Evolutionary conservation across 352 stramenopile species (phyloP).

Genomic region (Globisporangium parvum): DNA sequence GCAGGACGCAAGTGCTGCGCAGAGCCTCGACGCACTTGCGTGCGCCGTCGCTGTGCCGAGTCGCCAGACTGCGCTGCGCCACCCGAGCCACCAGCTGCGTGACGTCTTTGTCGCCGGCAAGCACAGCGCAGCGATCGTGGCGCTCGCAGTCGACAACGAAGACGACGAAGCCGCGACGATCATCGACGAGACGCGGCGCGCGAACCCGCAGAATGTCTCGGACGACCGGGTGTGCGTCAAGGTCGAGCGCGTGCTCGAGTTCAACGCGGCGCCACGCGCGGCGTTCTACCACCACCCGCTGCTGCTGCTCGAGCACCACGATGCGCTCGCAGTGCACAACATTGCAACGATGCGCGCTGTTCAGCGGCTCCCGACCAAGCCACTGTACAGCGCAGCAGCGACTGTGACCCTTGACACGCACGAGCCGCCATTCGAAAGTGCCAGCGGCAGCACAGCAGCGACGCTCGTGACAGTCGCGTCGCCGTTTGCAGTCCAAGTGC

Average conservation of each 20-base stretch:
- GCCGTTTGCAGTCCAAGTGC: conserved; percentile 39
- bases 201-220: conserved; percentile 31
- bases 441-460: conserved; percentile 10
- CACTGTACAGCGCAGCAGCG: conserved; percentile 29
- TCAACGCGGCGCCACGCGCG: conserved; percentile 31
- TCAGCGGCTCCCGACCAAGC: conserved; percentile 55
- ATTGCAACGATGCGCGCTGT: conserved; percentile 45
- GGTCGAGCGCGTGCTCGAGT: conserved; percentile 41
- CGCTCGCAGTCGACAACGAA: conserved; percentile 23
- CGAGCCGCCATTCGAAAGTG: neutral
- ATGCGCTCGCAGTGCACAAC: conserved; percentile 59
- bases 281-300: conserved; percentile 65
- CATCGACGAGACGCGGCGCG: conserved; percentile 10
- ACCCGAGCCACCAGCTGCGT: conserved; percentile 23
- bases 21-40: conserved; percentile 30
- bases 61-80: conserved; percentile 16
- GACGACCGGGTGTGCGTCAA: conserved; percentile 35
- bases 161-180: conserved; percentile 11
- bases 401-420: conserved; percentile 12
- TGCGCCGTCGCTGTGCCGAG: conserved; percentile 37
- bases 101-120: conserved; percentile 64
- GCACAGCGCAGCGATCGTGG: conserved; percentile 40
- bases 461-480: conserved; percentile 35
- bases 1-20: conserved; percentile 17
- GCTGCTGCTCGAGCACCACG: conserved; percentile 51